A percentile compares a stretch with the other conserved stretches of the same genome.
These are phyloP conservation scores for Teunomyces aglyptinius DNA, from an alignment of 805 yeast genomes.

Conservation along the genomic window DNA sequence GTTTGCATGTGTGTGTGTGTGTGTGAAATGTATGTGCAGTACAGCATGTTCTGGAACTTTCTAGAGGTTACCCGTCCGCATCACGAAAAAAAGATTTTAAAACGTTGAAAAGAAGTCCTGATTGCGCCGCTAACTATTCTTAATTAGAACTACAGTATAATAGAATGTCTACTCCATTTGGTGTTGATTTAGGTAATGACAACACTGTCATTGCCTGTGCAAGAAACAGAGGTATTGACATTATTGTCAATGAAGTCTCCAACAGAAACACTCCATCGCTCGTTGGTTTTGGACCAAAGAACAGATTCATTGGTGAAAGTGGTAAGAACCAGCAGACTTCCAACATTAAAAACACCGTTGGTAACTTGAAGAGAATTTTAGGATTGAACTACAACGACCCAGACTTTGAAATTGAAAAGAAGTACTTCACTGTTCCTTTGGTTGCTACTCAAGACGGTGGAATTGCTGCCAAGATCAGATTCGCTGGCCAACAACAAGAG, in stretches of 20 bases:
- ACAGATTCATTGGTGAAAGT: conserved; percentile 90
- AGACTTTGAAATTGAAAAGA: conserved; percentile 71
- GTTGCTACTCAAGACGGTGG: conserved; percentile 68
- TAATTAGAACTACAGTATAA: conserved; percentile 8
- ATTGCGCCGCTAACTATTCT: neutral
- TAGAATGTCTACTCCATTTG: conserved; percentile 87
- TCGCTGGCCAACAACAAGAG: conserved; percentile 70
- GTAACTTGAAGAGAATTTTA: conserved; percentile 87
- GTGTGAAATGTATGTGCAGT: neutral
- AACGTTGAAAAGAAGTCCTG: conserved; percentile 4
- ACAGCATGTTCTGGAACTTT: conserved; percentile 2
- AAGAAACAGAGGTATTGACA: conserved; percentile 96
- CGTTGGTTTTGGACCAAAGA: conserved; percentile 88
- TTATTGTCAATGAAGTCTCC: conserved; percentile 97
- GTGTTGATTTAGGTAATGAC: conserved; percentile 96
- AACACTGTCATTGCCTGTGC: conserved; percentile 94
- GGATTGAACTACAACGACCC: conserved; percentile 77
- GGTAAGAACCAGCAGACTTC: conserved; percentile 97
- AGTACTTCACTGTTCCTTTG: conserved; percentile 71
- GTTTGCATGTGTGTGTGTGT: neutral
- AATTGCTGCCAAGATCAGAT: conserved; percentile 83
- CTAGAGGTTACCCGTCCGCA: conserved; percentile 4
- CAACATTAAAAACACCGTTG: conserved; percentile 94
- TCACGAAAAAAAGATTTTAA: conserved; percentile 6
- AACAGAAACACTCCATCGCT: conserved; percentile 92